Evolutionary conservation across 495 filamentous ascomycete genomes (phyloP).

Genomic region (Cryomyces antarcticus): DNA sequence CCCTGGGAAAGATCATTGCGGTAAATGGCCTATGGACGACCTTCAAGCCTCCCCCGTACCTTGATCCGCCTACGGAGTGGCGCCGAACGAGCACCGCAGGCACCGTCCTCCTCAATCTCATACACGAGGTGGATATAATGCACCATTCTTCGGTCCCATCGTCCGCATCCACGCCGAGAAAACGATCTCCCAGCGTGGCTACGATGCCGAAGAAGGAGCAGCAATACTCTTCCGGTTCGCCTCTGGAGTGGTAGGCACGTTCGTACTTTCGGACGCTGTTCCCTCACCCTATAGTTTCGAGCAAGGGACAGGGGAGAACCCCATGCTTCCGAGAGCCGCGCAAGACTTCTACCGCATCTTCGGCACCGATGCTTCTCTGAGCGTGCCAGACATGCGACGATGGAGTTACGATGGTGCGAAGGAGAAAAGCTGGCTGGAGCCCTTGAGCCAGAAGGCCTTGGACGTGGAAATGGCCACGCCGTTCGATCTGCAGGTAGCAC

Average conservation of each 20-base stretch:
- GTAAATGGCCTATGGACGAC: slow-evolving; percentile 34
- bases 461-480: slow-evolving; percentile 22
- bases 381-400: slow-evolving; percentile 32
- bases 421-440: slow-evolving; percentile 16
- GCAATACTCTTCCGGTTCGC: slow-evolving; percentile 33
- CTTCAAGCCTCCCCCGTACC: slow-evolving; percentile 32
- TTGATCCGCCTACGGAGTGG: slow-evolving; percentile 28
- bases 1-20: slow-evolving; percentile 28
- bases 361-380: slow-evolving; percentile 30
- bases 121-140: slow-evolving; percentile 39
- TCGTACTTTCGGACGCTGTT: slow-evolving; percentile 31
- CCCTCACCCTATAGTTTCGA: slow-evolving; percentile 35
- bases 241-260: slow-evolving; percentile 37
- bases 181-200: slow-evolving; percentile 22
- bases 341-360: slow-evolving; percentile 36
- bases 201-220: slow-evolving; percentile 35
- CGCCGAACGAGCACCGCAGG: slow-evolving; percentile 25
- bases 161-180: slow-evolving; percentile 28
- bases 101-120: slow-evolving; percentile 35
- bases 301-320: slow-evolving; percentile 37
- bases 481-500: slow-evolving; percentile 33
- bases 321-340: slow-evolving; percentile 23
- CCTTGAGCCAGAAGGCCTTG: slow-evolving; percentile 16
- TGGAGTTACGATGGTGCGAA: slow-evolving; percentile 26
- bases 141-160: slow-evolving; percentile 37